phyloP scores from a whole-genome alignment of 768 basidiomycete species.

The Russula lepida region DNA sequence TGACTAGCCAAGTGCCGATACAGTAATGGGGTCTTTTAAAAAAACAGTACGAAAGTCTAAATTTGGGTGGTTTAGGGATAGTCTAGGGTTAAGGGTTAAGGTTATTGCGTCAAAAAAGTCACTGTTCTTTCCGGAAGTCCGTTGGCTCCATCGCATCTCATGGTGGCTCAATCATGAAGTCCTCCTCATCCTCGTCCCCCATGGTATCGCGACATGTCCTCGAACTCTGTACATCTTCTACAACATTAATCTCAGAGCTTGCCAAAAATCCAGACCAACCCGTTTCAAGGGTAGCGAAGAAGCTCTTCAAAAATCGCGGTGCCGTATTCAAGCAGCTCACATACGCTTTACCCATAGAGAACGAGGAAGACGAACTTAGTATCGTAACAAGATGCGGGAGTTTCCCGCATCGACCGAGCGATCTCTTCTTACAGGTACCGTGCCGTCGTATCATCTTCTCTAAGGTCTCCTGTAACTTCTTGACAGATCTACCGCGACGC shows the following conservation, averaged over 20 bases:
- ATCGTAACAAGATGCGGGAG: constrained; percentile 40
- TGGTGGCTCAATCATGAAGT: too few relatives aligned
- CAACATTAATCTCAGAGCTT: constrained; percentile 9
- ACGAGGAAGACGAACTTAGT: constrained; percentile 32
- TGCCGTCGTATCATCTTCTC: constrained; percentile 13
- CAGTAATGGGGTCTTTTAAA: too few relatives aligned
- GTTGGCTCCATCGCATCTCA: not conserved
- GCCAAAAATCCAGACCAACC: constrained; percentile 4
- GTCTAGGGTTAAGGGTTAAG: too few relatives aligned
- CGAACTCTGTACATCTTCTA: constrained; percentile 13
- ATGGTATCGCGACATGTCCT: constrained; percentile 14
- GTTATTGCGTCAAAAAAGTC: too few relatives aligned
- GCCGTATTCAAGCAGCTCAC: not conserved
- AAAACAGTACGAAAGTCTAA: too few relatives aligned
- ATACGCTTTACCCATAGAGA: not conserved
- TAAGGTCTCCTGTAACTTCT: not conserved
- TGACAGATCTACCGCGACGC: constrained; percentile 53
- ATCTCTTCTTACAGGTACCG: constrained; percentile 52
- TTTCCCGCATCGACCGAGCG: constrained; percentile 46
- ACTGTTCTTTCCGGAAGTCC: too few relatives aligned
- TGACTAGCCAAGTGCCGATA: too few relatives aligned
- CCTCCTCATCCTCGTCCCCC: not conserved
- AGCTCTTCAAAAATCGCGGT: constrained; percentile 1
- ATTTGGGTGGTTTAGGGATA: too few relatives aligned
- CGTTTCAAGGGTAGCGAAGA: constrained; percentile 1